A percentile compares a stretch with the other conserved stretches of the same genome.
Evolutionary conservation across 257 asterid genomes (phyloP).

Genomic region (Solanum corneliomulleri): DNA sequence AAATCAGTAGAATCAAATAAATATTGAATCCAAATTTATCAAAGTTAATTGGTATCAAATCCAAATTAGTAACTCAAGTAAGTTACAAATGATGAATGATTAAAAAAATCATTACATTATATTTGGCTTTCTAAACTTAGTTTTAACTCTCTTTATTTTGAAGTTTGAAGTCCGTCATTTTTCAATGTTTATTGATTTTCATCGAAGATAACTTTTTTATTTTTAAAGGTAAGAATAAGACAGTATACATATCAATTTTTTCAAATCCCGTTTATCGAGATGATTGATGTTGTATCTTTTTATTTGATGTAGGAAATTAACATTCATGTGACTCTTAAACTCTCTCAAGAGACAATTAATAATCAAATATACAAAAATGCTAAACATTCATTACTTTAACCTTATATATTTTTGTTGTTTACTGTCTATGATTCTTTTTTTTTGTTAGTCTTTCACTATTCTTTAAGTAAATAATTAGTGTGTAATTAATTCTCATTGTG

Average conservation of each 20-base stretch:
- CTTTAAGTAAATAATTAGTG: background rate
- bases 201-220: no score
- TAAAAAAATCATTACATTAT: background rate
- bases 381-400: background rate
- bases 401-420: background rate
- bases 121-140: background rate
- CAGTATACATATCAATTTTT: accelerated
- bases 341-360: background rate
- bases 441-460: background rate
- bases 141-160: background rate
- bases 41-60: background rate
- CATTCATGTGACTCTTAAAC: background rate
- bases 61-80: background rate
- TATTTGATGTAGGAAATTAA: background rate
- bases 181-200: background rate
- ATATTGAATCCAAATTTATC: background rate
- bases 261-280: background rate
- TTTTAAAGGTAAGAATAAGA: background rate
- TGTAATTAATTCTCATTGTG: background rate
- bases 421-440: background rate
- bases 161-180: background rate
- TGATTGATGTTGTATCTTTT: background rate
- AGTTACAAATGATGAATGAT: background rate
- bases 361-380: background rate
- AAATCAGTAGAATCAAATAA: background rate